Percentiles rank a stretch among this genome's conserved stretches.
Evolutionary conservation across 306 rosid species (phyloP).

Genomic region (Cucurbita maxima): DNA sequence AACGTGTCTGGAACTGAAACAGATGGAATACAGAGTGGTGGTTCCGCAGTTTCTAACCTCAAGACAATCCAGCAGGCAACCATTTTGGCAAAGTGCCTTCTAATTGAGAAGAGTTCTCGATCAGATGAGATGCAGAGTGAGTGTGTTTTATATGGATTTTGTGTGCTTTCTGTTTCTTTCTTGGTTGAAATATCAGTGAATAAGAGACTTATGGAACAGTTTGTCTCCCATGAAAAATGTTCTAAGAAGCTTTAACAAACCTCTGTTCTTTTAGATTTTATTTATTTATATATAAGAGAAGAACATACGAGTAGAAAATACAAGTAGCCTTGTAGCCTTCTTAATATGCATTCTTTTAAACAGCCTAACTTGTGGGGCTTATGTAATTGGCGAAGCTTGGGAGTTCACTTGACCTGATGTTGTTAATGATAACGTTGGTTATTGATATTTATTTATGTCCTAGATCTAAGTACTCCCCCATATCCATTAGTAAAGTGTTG

Average conservation of each 20-base stretch:
- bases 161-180: neutral
- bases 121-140: constrained; percentile 91
- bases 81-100: constrained; percentile 69
- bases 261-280: neutral
- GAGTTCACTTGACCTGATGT: neutral
- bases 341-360: neutral
- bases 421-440: neutral
- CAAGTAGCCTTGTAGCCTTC: neutral
- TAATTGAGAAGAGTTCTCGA: constrained; percentile 78
- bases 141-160: constrained; percentile 8
- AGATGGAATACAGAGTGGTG: constrained; percentile 32
- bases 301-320: neutral
- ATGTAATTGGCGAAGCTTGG: neutral
- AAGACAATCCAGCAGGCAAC: constrained; percentile 59
- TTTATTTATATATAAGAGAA: neutral
- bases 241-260: neutral
- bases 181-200: neutral
- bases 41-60: constrained; percentile 25
- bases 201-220: neutral
- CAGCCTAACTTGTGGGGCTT: neutral
- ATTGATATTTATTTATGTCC: neutral
- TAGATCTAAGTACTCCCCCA: neutral
- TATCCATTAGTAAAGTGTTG: neutral
- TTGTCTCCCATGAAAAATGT: neutral
- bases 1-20: constrained; percentile 21